Evolutionary conservation across 1,139 yeast species (phyloP), one percentile per base, ranked within the genome.

Genomic region (Scheffersomyces stambukii): DNA sequence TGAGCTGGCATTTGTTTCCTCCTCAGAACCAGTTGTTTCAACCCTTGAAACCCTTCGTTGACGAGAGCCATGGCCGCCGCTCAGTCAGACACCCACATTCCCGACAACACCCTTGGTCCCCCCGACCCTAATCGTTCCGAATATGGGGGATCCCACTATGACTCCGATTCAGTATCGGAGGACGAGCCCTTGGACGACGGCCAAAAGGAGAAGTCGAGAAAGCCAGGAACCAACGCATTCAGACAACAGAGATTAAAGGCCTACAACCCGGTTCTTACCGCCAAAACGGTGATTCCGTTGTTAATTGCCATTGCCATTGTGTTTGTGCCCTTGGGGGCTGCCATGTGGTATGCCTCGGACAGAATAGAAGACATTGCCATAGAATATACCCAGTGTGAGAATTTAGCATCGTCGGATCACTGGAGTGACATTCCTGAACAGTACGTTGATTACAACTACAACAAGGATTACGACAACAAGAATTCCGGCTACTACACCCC

Each of bases 251-350:
- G 72, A 35, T 52, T 67, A 31, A 54, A 50, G 35, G 61, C 64
- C 3, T 51, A 48, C 35, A 67, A 64, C 50, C 97, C 97, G 2
- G 91, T 91, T 30, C 70, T 89, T 43, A 89, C 97, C 0, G 96
- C 96, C 13, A 80, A 75, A 50, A 82, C 93, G 4, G 94, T 89
- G 23, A 74, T 91, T 35, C 96, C 96, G 3, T 51, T 89, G 31
- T 77, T 89, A 46, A 53, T 89, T 27, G 56, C 69, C 8, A 70
- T 91, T 28, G 93, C 96, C 4, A 66, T 84, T n/a, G 64, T 91
- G 8, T 84, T 89, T 50, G 84, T 89, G 10, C 95, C 96, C 6
- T 68, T 91, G 25, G 98, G 98, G 18, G 97, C 89, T 1, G 89
- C 83, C 36, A 77, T 91, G 77, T 69, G 91, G 55, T 79, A 80